A percentile compares a stretch with the other conserved stretches of the same genome.
Conservation (phyloP, 2,329 filamentous ascomycete species). For the Pseudocercospora ulei region DNA sequence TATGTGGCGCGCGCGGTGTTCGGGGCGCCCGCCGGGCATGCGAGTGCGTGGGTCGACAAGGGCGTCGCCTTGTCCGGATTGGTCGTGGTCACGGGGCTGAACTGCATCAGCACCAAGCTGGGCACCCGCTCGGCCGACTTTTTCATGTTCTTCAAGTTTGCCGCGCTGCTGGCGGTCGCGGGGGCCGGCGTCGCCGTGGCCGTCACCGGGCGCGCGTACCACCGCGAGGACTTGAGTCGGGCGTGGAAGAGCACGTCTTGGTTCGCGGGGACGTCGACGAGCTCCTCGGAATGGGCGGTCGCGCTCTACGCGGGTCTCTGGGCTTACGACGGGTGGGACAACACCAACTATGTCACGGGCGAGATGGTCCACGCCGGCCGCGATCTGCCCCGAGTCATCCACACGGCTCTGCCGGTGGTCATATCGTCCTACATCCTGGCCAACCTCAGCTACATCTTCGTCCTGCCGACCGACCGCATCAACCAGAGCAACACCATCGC, state of each 20-base stretch:
- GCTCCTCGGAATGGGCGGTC: conserved; percentile 80
- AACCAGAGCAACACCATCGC: conserved; percentile 90
- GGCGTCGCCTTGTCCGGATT: conserved; percentile 69
- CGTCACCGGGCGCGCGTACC: conserved; percentile 67
- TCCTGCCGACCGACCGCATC: conserved; percentile 69
- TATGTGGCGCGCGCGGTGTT: conserved; percentile 84
- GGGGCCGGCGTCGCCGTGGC: conserved; percentile 84
- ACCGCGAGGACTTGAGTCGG: conserved; percentile 50
- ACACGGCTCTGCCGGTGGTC: conserved; percentile 90
- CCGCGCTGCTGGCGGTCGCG: conserved; percentile 77
- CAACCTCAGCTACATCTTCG: conserved; percentile 89
- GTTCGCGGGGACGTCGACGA: conserved; percentile 76
- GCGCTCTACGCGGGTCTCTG: conserved; percentile 91
- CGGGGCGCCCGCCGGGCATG: conserved; percentile 70
- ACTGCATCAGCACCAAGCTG: conserved; percentile 81
- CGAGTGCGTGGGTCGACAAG: conserved; percentile 85
- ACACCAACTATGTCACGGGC: conserved; percentile 95
- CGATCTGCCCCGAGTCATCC: conserved; percentile 87
- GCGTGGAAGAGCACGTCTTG: conserved; percentile 77
- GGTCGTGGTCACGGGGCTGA: conserved; percentile 67
- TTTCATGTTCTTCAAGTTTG: conserved; percentile 95
- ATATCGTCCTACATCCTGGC: conserved; percentile 83
- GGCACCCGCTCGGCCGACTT: conserved; percentile 79
- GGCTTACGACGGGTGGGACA: conserved; percentile 99
- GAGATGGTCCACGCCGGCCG: conserved; percentile 87